These are phyloP conservation scores for Bryum argenteum DNA, from an alignment of 225 moss, liverwort and hornwort genomes.

Conservation along the genomic window DNA sequence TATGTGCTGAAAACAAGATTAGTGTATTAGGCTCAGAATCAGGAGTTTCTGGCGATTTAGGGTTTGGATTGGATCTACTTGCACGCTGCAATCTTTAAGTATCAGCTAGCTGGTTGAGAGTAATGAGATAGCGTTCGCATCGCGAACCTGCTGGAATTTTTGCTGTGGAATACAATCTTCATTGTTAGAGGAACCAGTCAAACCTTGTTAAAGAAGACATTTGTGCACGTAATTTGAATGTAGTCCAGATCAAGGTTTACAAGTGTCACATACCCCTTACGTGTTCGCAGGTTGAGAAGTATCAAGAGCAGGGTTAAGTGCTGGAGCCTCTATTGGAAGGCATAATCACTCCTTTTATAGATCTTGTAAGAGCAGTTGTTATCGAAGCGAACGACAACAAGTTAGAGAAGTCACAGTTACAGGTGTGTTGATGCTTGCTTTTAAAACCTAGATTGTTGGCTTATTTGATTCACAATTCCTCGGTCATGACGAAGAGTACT, in stretches of 20 bases:
- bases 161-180: conserved; percentile 1
- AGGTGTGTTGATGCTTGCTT: conserved; percentile 39
- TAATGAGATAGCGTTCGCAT: conserved; percentile 21
- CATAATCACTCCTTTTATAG: conserved; percentile 81
- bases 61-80: conserved; percentile 18
- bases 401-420: conserved; percentile 50
- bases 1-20: conserved; percentile 10
- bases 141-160: conserved; percentile 12
- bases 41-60: conserved; percentile 21
- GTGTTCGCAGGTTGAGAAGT: conserved; percentile 73
- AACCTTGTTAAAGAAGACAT: background rate
- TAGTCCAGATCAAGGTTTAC: conserved; percentile 13
- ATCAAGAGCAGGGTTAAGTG: conserved; percentile 96
- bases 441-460: conserved; percentile 7
- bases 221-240: conserved; percentile 5
- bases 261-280: conserved; percentile 12
- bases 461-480: conserved; percentile 12
- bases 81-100: conserved; percentile 9
- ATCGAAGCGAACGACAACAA: conserved; percentile 52
- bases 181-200: conserved; percentile 23
- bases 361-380: conserved; percentile 61
- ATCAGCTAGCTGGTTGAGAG: conserved; percentile 6
- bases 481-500: background rate
- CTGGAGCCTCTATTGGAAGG: conserved; percentile 87
- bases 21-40: conserved; percentile 2